Conservation (phyloP, 1,284 basidiomycete species). For the Cerioporus squamosus region DNA sequence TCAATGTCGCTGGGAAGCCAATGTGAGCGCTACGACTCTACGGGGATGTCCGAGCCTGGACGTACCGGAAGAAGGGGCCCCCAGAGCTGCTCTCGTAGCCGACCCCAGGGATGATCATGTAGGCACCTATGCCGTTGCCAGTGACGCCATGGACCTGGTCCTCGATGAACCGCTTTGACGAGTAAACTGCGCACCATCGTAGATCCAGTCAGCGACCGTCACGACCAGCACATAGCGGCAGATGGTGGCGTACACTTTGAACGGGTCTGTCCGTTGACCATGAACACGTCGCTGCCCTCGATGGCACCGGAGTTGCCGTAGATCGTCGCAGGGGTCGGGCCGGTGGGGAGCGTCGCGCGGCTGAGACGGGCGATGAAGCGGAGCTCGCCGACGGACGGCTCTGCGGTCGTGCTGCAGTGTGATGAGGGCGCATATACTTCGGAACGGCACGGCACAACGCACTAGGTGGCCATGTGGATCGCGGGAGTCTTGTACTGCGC, state of each 20-base stretch:
- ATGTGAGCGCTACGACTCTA: background rate
- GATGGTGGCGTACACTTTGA: slow-evolving; percentile 46
- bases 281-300: slow-evolving; percentile 51
- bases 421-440: background rate
- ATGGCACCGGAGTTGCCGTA: slow-evolving; percentile 43
- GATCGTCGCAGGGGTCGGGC: slow-evolving; percentile 40
- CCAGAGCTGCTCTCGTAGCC: slow-evolving; percentile 47
- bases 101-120: slow-evolving; percentile 44
- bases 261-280: slow-evolving; percentile 48
- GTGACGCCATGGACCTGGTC: slow-evolving; percentile 46
- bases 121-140: slow-evolving; percentile 41
- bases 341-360: slow-evolving; percentile 46
- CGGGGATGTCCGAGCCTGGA: too few relatives aligned
- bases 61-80: slow-evolving; percentile 50
- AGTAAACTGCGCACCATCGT: slow-evolving; percentile 1
- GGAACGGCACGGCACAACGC: background rate
- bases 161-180: slow-evolving; percentile 38
- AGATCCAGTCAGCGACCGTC: background rate
- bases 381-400: slow-evolving; percentile 50
- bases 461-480: slow-evolving; percentile 46
- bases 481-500: slow-evolving; percentile 46
- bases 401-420: slow-evolving; percentile 39
- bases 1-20: background rate
- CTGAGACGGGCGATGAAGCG: slow-evolving; percentile 52
- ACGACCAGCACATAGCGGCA: too few relatives aligned